Evolutionary conservation across 139 green algal genomes (phyloP).

Genomic region (Mesotaenium endlicherianum): DNA sequence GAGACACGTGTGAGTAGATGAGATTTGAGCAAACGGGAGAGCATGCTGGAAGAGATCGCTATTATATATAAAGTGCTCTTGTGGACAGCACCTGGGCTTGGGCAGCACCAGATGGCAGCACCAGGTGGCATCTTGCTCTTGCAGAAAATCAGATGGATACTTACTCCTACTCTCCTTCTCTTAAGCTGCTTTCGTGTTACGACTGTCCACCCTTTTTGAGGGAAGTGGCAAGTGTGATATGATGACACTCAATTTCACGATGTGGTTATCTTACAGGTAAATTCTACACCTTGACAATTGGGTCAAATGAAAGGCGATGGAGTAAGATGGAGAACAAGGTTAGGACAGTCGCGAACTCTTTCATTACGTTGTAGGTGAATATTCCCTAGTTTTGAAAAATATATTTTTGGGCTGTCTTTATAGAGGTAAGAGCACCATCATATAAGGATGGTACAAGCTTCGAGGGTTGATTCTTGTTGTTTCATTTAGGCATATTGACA

Average conservation of each 20-base stretch:
- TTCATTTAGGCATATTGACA: too few species aligned
- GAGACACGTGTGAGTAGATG: too few species aligned
- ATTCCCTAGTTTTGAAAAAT: too few species aligned
- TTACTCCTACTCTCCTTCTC: not conserved
- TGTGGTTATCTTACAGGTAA: conserved; percentile 74
- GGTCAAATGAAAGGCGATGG: conserved; percentile 87
- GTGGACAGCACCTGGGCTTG: not conserved
- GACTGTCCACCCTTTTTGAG: not conserved
- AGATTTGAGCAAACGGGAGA: too few species aligned
- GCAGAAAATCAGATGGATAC: not conserved
- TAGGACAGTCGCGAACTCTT: conserved; percentile 47
- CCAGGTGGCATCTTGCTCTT: not conserved
- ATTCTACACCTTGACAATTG: conserved; percentile 91
- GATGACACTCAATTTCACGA: too few species aligned
- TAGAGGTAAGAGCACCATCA: too few species aligned
- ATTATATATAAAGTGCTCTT: too few species aligned
- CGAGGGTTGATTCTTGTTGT: too few species aligned
- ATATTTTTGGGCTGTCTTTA: too few species aligned
- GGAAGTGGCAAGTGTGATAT: too few species aligned
- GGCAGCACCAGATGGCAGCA: not conserved
- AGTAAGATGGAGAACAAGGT: conserved; percentile 84
- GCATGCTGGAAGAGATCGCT: too few species aligned
- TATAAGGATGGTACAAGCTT: too few species aligned
- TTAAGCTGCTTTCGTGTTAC: not conserved
- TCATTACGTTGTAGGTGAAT: conserved; percentile 37